Conservation (phyloP, 2,329 filamentous ascomycete species). For the Monosporascus sp. region DNA sequence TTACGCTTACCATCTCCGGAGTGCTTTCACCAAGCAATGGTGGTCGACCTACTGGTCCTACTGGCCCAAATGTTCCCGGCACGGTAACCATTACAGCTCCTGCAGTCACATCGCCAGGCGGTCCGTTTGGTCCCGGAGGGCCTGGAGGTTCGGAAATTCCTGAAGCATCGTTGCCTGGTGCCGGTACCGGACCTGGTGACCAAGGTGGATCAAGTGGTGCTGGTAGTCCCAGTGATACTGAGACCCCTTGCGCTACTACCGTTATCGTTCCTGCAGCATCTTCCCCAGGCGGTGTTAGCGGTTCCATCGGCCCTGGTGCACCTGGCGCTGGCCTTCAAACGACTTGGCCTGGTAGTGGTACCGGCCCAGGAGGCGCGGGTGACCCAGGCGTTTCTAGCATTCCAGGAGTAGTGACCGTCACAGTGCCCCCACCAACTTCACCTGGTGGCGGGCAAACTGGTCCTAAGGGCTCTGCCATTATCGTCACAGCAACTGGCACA, state of each 20-base stretch:
- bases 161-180: too few relatives aligned
- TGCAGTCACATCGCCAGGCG: neutral
- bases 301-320: neutral
- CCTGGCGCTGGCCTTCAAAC: neutral
- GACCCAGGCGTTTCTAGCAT: neutral
- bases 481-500: too few relatives aligned
- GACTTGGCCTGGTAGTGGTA: too few relatives aligned
- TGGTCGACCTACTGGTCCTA: neutral
- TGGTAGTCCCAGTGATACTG: neutral
- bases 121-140: too few relatives aligned
- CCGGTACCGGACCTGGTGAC: neutral
- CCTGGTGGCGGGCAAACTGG: too few relatives aligned
- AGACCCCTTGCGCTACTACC: neutral
- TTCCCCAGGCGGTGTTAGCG: neutral
- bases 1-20: too few relatives aligned
- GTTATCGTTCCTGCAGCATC: neutral
- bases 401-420: neutral
- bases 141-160: too few relatives aligned
- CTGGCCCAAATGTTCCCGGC: neutral
- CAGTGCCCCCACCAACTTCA: neutral
- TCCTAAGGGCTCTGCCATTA: too few relatives aligned
- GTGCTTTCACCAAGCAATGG: too few relatives aligned
- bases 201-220: conserved; percentile 2
- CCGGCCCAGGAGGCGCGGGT: neutral
- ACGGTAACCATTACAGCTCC: conserved; percentile 15